phyloP scores from a whole-genome alignment of 805 yeast genomes.

The Saturnispora hagleri region DNA sequence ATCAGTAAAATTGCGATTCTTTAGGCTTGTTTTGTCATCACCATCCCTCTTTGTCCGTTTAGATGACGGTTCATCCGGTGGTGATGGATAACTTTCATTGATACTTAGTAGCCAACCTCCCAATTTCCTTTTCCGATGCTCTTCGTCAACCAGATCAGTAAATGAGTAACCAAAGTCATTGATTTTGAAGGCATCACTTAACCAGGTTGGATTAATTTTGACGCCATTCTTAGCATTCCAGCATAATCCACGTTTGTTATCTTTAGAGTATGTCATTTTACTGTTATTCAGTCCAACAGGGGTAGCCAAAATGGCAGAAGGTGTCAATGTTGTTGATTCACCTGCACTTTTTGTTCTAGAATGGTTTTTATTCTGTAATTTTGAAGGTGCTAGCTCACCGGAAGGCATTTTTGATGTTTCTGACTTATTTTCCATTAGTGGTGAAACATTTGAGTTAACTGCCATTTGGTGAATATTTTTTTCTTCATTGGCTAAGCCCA shows the following conservation, averaged over 20 bases:
- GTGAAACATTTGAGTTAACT: not conserved
- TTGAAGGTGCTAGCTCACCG: not conserved
- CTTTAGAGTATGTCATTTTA: slow-evolving; percentile 3
- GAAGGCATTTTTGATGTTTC: slow-evolving; percentile 8
- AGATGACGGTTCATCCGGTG: slow-evolving; percentile 26
- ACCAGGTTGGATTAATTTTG: slow-evolving; percentile 25
- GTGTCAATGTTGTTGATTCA: slow-evolving; percentile 22
- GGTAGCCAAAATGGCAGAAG: slow-evolving; percentile 32
- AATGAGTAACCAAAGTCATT: slow-evolving; percentile 28
- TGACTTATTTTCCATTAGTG: not conserved
- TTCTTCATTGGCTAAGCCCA: slow-evolving; percentile 36
- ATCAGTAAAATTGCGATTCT: slow-evolving; percentile 7
- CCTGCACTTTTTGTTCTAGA: not conserved
- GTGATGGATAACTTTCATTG: slow-evolving; percentile 27
- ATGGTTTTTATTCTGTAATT: not conserved
- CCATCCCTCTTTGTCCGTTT: slow-evolving; percentile 11
- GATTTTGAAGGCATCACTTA: slow-evolving; percentile 35
- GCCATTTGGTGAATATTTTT: slow-evolving; percentile 19
- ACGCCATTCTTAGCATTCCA: slow-evolving; percentile 5
- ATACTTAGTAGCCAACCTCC: slow-evolving; percentile 4
- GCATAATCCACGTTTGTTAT: not conserved
- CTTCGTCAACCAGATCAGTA: slow-evolving; percentile 14
- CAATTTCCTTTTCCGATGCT: slow-evolving; percentile 7
- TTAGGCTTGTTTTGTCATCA: not conserved
- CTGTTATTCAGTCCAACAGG: slow-evolving; percentile 29